Conservation (phyloP, 2,329 filamentous ascomycete species). For the Phaeosphaeria sp. region DNA sequence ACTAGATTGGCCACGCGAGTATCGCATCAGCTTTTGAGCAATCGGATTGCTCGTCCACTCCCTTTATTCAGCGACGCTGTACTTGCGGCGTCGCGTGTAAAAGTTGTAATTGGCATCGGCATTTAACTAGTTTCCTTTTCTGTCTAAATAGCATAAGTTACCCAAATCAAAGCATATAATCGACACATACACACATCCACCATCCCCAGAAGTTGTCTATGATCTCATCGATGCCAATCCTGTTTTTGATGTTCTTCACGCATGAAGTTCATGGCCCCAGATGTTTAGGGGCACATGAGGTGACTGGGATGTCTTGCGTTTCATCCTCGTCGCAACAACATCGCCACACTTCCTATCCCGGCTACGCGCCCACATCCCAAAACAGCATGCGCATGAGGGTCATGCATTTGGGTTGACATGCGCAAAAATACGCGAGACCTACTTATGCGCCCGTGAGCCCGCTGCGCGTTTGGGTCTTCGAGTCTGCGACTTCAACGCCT, state of each 20-base stretch:
- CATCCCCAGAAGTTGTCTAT: neutral
- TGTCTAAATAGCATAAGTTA: constrained; percentile 17
- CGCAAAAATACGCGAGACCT: constrained; percentile 2
- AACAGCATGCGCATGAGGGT: constrained; percentile 26
- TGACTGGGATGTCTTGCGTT: constrained; percentile 20
- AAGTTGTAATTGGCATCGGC: constrained; percentile 24
- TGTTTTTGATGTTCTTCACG: neutral
- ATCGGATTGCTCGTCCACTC: constrained; percentile 11
- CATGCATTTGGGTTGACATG: constrained; percentile 16
- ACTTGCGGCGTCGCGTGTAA: constrained; percentile 16
- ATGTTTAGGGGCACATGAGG: constrained; percentile 2
- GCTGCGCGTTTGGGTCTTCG: constrained; percentile 1
- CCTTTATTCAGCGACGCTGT: constrained; percentile 9
- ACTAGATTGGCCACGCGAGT: constrained; percentile 12
- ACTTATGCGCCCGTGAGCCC: constrained; percentile 5
- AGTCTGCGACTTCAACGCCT: constrained; percentile 5
- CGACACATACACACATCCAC: neutral
- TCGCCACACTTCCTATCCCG: constrained; percentile 24
- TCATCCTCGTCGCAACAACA: constrained; percentile 39
- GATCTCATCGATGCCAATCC: neutral
- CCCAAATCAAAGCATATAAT: constrained; percentile 7
- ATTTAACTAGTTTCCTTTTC: constrained; percentile 3
- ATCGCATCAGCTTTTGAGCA: constrained; percentile 5
- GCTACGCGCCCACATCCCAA: constrained; percentile 13
- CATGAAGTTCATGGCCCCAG: neutral